Evolutionary conservation across 257 asterid genomes (phyloP).

Genomic region (Solanum bulbocastanum): DNA sequence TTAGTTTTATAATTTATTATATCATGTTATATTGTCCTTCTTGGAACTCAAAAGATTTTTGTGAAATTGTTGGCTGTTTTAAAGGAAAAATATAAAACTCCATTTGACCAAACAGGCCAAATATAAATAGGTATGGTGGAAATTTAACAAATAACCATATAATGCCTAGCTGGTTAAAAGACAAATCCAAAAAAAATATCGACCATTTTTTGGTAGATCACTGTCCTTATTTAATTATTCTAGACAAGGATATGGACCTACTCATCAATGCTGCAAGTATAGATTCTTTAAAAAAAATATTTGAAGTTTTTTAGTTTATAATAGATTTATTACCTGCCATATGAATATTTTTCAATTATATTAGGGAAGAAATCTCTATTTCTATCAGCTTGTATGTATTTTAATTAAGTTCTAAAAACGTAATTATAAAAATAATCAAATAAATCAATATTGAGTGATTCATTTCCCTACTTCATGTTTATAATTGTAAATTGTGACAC

Average conservation of each 20-base stretch:
- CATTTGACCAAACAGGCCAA: not conserved
- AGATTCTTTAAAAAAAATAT: rapidly evolving
- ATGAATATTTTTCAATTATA: not conserved
- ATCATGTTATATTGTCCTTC: not conserved
- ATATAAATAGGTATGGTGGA: not conserved
- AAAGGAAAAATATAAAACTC: not conserved
- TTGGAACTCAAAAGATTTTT: not conserved
- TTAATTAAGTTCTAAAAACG: not conserved
- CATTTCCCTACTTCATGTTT: not conserved
- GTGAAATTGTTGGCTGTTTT: not conserved
- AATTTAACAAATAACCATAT: not conserved
- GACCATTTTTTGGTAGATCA: not conserved
- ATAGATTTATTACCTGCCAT: not conserved
- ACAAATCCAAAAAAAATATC: not conserved
- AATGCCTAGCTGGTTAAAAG: not conserved
- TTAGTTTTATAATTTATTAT: not conserved
- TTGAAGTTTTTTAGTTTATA: not conserved
- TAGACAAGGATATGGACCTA: not conserved
- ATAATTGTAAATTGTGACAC: not conserved
- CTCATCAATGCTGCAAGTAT: not conserved
- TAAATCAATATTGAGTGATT: not conserved
- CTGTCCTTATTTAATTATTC: not conserved
- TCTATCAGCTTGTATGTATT: not conserved
- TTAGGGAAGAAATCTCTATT: not conserved
- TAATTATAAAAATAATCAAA: not conserved